phyloP scores from a whole-genome alignment of 139 green algal species.

The Mychonastes homosphaera region DNA sequence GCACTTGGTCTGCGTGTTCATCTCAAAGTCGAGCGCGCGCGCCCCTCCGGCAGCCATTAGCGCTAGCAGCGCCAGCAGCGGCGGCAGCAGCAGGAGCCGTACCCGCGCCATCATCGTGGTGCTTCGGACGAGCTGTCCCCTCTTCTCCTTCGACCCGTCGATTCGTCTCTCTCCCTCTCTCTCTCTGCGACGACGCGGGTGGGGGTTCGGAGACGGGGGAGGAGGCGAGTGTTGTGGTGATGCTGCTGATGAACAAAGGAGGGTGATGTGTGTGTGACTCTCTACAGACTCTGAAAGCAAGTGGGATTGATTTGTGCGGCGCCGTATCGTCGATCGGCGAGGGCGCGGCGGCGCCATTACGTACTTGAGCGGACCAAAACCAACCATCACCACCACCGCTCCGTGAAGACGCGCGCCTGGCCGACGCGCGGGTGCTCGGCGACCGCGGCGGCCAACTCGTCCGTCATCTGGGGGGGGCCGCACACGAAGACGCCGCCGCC shows the following conservation, averaged over 20 bases:
- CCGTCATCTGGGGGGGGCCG: constrained; percentile 9
- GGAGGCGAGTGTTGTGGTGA: background rate
- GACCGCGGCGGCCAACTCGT: constrained; percentile 1
- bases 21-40: constrained; percentile 39
- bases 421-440: background rate
- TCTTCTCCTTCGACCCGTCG: no score
- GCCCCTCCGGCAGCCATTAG: background rate
- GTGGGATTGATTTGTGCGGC: background rate
- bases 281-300: background rate
- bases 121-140: no score
- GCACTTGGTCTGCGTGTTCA: constrained; percentile 35
- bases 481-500: constrained; percentile 9
- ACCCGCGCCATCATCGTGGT: no score
- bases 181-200: background rate
- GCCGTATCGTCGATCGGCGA: background rate
- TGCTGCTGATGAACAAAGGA: background rate
- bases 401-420: background rate
- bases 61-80: background rate
- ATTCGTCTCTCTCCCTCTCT: background rate
- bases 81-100: no score
- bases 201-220: background rate
- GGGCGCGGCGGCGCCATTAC: background rate
- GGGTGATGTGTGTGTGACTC: background rate
- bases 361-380: background rate
- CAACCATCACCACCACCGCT: constrained; percentile 18